Base-by-base conservation (phyloP, 2,329 filamentous ascomycete genomes). In the Fusarium sp. region DNA sequence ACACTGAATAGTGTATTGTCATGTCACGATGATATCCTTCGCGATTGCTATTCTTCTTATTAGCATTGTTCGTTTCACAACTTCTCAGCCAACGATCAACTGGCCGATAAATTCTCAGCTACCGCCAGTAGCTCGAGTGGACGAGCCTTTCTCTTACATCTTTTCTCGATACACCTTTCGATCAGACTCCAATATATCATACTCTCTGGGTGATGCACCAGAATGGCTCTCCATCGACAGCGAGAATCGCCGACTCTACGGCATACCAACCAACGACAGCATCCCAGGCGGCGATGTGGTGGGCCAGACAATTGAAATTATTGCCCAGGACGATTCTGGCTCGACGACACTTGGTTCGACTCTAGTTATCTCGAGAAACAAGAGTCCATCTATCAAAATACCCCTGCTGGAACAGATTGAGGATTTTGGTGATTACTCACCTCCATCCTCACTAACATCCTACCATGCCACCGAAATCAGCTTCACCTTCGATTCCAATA, bases 91-190 rank as follows among this genome's bases (percentile, higher is more conserved):
- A 13, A 74, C 78, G 25, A 75, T 84, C 49, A 81, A 83, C 48
- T 95, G 94, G 72, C 93, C 93, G 1, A 85, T 97, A 78, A 97
- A 96, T 79, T 90, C 92, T 4, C 94, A 97, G 78, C 86, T 97
- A 2, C 93, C 93, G 32, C 90, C 91, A 5, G 90, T 94, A 55
- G 93, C 93, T 21, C 87, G 92, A 69, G 83, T 92, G 63, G 87
- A 86, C 42, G 77, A 90, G 72, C 83, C 85, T 4, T 96, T 93
- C 79, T 87, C 84, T 12, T 93, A 94, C 75, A 83, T 87, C 30
- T 92, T 97, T 74, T 91, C 92, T 12, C 79, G 84, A 18, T 89
- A 89, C 41, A 97, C 93, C 0, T 97, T 97, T 79, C 83, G 84
- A 16, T 91, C 91, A 18, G 79, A 81, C 43, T 89, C 89, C 11